These are phyloP conservation scores for Fagus crenata DNA, from an alignment of 306 rosid genomes.

Conservation along the genomic window DNA sequence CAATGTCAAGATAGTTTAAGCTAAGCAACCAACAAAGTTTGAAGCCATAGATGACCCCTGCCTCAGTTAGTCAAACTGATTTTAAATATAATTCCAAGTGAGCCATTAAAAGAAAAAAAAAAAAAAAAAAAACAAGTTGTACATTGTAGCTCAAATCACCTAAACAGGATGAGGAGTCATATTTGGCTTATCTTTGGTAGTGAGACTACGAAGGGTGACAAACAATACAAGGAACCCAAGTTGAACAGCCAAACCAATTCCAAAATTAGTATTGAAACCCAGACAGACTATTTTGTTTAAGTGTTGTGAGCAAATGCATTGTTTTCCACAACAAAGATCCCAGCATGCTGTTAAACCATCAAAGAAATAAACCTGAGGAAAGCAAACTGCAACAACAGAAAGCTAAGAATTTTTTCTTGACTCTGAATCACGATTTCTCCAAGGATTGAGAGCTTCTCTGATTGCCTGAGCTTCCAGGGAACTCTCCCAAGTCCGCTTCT, in stretches of 20 bases:
- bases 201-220: too few species aligned
- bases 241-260: too few species aligned
- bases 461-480: conserved; percentile 74
- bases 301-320: neutral
- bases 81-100: too few species aligned
- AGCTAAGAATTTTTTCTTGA: conserved; percentile 33
- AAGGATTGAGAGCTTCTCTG: conserved; percentile 67
- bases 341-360: neutral
- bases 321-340: neutral
- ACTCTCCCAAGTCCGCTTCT: conserved; percentile 75
- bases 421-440: conserved; percentile 39
- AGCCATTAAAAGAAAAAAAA: too few species aligned
- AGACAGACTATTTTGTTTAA: neutral
- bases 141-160: too few species aligned
- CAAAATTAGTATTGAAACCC: neutral
- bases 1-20: neutral
- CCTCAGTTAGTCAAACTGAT: too few species aligned
- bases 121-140: too few species aligned
- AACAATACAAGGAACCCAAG: too few species aligned
- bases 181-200: too few species aligned
- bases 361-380: neutral
- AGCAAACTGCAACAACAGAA: neutral
- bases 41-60: neutral
- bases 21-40: neutral
- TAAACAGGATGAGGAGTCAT: too few species aligned